A percentile compares a stretch with the other conserved stretches of the same genome.
Evolutionary conservation across 2,329 filamentous ascomycete genomes (phyloP).

Genomic region (Aschersonia sp.): DNA sequence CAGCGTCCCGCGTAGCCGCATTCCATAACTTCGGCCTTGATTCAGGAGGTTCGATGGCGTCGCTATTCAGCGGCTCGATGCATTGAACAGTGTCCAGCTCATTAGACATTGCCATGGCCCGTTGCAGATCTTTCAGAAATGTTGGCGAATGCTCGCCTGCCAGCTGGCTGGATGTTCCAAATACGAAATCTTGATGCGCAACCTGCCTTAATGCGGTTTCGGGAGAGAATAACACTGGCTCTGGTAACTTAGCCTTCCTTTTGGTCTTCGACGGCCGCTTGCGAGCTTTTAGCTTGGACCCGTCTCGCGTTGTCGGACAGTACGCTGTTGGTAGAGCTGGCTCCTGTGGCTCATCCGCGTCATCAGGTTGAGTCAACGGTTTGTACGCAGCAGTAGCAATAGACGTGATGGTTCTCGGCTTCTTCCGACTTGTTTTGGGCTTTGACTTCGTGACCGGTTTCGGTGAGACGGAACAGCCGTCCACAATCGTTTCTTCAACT

Average conservation of each 20-base stretch:
- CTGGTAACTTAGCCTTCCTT: conserved; percentile 24
- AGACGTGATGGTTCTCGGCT: conserved; percentile 62
- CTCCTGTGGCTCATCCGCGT: conserved; percentile 2
- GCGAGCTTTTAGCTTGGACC: conserved; percentile 17
- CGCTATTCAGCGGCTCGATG: conserved; percentile 22
- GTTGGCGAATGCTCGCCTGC: conserved; percentile 58
- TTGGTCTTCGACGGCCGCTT: conserved; percentile 20
- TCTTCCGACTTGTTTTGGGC: conserved; percentile 48
- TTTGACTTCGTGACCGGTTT: conserved; percentile 31
- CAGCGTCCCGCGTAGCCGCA: conserved; percentile 50
- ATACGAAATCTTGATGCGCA: conserved; percentile 60
- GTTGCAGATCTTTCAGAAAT: conserved; percentile 45
- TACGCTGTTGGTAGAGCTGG: not conserved
- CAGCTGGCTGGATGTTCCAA: conserved; percentile 76
- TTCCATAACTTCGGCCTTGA: conserved; percentile 45
- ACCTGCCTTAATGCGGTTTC: conserved; percentile 51
- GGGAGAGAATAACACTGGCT: conserved; percentile 50
- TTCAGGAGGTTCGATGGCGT: conserved; percentile 17
- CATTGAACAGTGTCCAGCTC: conserved; percentile 23
- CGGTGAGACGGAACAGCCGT: conserved; percentile 1
- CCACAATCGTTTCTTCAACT: conserved; percentile 2
- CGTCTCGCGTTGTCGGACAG: conserved; percentile 11
- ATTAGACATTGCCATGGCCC: conserved; percentile 46
- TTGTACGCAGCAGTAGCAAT: conserved; percentile 59
- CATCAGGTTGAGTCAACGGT: conserved; percentile 15